A percentile compares a stretch with the other conserved stretches of the same genome.
These are phyloP conservation scores for Citrus sinensis DNA, from an alignment of 345 rosid genomes.

Conservation along the genomic window DNA sequence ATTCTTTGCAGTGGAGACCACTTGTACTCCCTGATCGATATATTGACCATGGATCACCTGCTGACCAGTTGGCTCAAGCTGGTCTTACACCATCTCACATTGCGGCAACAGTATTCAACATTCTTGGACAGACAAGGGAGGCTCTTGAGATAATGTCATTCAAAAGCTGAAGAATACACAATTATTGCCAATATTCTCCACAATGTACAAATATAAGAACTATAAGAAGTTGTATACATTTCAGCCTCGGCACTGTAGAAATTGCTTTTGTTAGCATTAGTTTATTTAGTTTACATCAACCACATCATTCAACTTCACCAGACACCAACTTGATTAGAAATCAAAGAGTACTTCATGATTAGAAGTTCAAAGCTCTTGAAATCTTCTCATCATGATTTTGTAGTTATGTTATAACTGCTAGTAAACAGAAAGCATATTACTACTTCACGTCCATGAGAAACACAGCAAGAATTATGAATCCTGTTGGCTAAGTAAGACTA, in stretches of 20 bases:
- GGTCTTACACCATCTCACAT: conserved; percentile 86
- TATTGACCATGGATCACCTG: conserved; percentile 82
- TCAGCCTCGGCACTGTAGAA: neutral
- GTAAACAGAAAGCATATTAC: neutral
- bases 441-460: neutral
- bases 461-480: neutral
- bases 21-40: conserved; percentile 74
- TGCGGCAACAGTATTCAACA: conserved; percentile 75
- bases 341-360: neutral
- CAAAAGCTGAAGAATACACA: neutral
- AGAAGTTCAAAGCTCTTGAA: neutral
- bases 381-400: neutral
- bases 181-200: neutral
- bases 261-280: neutral
- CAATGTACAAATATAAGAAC: conserved; percentile 16
- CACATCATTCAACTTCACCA: neutral
- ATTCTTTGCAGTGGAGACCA: conserved; percentile 74
- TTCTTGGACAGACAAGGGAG: conserved; percentile 59
- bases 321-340: neutral
- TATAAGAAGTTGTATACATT: neutral
- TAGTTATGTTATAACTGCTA: neutral
- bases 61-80: conserved; percentile 65
- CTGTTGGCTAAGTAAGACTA: no score
- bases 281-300: neutral
- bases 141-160: conserved; percentile 55